Evolutionary conservation across 495 filamentous ascomycete genomes (phyloP).

Genomic region (Aspergillus heteromorphus): DNA sequence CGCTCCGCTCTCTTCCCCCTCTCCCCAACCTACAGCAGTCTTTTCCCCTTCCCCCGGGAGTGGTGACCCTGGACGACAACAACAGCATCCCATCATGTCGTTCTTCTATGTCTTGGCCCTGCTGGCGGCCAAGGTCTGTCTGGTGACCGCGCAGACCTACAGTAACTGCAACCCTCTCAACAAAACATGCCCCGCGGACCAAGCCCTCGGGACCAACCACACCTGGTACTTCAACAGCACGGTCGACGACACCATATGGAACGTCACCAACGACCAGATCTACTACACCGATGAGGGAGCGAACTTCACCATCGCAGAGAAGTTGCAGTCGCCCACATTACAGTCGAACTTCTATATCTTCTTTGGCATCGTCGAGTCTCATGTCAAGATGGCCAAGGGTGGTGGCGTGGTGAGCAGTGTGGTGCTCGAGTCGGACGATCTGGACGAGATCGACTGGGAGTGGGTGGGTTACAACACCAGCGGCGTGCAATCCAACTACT

Average conservation of each 20-base stretch:
- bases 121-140: slow-evolving; percentile 21
- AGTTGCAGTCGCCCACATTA: slow-evolving; percentile 66
- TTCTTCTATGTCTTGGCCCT: slow-evolving; percentile 21
- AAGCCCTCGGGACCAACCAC: slow-evolving; percentile 59
- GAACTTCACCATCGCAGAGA: slow-evolving; percentile 63
- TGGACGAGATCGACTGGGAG: slow-evolving; percentile 93
- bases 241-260: slow-evolving; percentile 52
- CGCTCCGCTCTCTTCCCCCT: slow-evolving; percentile 1
- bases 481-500: slow-evolving; percentile 86
- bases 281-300: slow-evolving; percentile 53
- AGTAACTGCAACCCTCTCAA: slow-evolving; percentile 65
- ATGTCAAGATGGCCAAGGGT: slow-evolving; percentile 66
- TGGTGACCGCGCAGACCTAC: slow-evolving; percentile 35
- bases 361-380: slow-evolving; percentile 71
- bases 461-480: slow-evolving; percentile 50
- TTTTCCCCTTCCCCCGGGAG: slow-evolving; percentile 2
- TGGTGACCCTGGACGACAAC: slow-evolving; percentile 2
- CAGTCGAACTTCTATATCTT: slow-evolving; percentile 76
- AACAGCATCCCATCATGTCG: slow-evolving; percentile 19
- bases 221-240: slow-evolving; percentile 59
- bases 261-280: slow-evolving; percentile 55
- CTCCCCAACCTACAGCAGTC: not conserved
- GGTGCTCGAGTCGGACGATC: slow-evolving; percentile 80
- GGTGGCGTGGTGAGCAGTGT: slow-evolving; percentile 74
- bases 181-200: slow-evolving; percentile 57